Base-by-base conservation (phyloP, 805 yeast species). In the Candida pseudofarinosa region DNA sequence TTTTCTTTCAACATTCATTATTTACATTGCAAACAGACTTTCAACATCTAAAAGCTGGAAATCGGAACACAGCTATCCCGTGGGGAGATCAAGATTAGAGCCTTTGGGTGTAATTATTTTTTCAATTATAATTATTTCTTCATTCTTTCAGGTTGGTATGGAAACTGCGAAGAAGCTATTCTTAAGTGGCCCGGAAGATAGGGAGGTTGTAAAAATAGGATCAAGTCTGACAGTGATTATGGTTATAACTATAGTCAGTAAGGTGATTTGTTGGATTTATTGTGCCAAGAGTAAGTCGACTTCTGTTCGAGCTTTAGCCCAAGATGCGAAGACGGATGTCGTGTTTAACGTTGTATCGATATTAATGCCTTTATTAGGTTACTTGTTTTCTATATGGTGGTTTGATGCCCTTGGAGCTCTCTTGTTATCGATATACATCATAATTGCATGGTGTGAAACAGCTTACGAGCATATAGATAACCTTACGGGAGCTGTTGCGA, bases 311-410 rank as follows among this genome's bases (percentile, higher is more conserved):
- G 95, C 95, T 0, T 65, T 85, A 42, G 87, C 90, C 1, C 91
- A 85, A 59, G 95, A 86, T 62, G 93, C 93, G 0, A 70, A 74
- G 61, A 85, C 90, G 0, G 95, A 86, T 59, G 76, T 85, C 26
- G 74, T 85, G 3, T 85, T 85, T 69, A 86, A 86, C 63, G 53
- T 73, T 1, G 83, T 83, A 35, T 85, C 93, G 1, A 72, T 86
- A 19, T 47, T 85, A 13, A 83, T 85, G 71, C 95, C 95, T 0
- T 48, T 81, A 0, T 35, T 75, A 0, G 91, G 91, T 1, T 65
- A 71, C 42, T 51, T 58, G n/a, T 58, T 74, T 14, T 59, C 72
- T 15, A 52, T 73, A 14, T 81, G 88, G 83, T 83, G 88, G 88
- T 53, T 83, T 35, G 95, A 85, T 63, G 80, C 93, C 1, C 50